Evolutionary conservation across 1,284 basidiomycete genomes (phyloP), one percentile per base, ranked within the genome.

Genomic region (Trichosporon coremiiforme): DNA sequence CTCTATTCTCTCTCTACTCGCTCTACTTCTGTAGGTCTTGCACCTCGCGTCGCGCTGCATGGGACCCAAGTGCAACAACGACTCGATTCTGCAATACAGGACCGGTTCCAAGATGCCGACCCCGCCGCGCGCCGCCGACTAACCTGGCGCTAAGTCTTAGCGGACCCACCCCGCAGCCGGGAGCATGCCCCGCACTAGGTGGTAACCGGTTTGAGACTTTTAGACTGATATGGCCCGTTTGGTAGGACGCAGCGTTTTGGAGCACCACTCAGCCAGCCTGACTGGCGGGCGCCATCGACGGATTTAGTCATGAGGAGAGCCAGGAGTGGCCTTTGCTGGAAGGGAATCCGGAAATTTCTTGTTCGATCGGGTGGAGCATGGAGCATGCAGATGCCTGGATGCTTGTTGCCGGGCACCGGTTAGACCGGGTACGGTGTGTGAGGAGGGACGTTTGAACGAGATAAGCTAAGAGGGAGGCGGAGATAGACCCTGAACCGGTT

Each of bases 401-500:
- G 25, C 25, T 53, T 17, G 25, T 53, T 53, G 20, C 50, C 50
- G 50, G 50, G 22, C 10, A 12, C 22, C 50, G 50, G 50, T 25
- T 53, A 53, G 17, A 53, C 20, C 50, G 50, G 22, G 20, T 53
- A 53, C 3, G 17, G 10, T 25, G 25, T 25, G 33, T 35, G 22
- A 2, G 22, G 50, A 53, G 45, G 45, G 45, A 13, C 13, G 36
- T 38, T 25, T 17, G 45, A 22, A 25, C 20, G 50, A 53, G 50
- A 53, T 53, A 53, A 53, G 50, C 50, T 53, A 45, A 45, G 41
- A 45, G 41, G 41, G 41, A 45, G 41, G 41, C 17, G 41, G 41
- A 45, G 41, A 45, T 45, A 45, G 41, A 45, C 41, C 41, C 41
- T 45, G 41, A 45, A 45, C 41, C 41, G 41, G 41, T 45, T 45